Conservation (phyloP, 345 rosid species). For the Salix dunnii region DNA sequence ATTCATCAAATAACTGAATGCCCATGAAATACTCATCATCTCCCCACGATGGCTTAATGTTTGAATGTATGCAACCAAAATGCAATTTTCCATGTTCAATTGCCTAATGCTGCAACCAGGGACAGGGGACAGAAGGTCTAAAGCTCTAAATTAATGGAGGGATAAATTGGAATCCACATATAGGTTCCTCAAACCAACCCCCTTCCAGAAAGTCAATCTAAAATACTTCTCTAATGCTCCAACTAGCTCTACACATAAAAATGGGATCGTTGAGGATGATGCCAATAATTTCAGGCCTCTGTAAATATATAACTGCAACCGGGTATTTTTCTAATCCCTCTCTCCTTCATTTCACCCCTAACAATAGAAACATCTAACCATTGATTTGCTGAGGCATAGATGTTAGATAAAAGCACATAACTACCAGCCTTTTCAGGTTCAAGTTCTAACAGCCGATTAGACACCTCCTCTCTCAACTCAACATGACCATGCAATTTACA, state of each 20-base stretch:
- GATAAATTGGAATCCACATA: not conserved
- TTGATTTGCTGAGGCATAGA: slow-evolving; percentile 59
- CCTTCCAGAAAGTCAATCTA: not conserved
- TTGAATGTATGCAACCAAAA: not conserved
- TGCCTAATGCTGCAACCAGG: not conserved
- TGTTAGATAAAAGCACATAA: slow-evolving; percentile 67
- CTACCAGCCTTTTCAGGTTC: slow-evolving; percentile 58
- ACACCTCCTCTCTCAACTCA: slow-evolving; percentile 56
- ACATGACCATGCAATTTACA: slow-evolving; percentile 48
- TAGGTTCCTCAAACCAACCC: not conserved
- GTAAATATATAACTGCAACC: slow-evolving; percentile 49
- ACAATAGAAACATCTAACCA: slow-evolving; percentile 59
- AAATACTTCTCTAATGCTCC: not conserved
- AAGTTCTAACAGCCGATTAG: slow-evolving; percentile 46
- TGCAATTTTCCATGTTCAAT: not conserved
- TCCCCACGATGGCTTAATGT: no score
- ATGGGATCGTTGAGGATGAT: not conserved
- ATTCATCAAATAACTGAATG: not conserved
- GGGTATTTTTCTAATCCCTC: slow-evolving; percentile 49
- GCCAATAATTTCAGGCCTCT: not conserved
- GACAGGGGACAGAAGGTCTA: not conserved
- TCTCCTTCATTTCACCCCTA: slow-evolving; percentile 60
- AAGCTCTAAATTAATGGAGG: not conserved
- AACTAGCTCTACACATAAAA: not conserved
- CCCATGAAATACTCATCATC: no score